Evolutionary conservation across 164 flowering plant species (phyloP).

Genomic region (Platanus orientalis): DNA sequence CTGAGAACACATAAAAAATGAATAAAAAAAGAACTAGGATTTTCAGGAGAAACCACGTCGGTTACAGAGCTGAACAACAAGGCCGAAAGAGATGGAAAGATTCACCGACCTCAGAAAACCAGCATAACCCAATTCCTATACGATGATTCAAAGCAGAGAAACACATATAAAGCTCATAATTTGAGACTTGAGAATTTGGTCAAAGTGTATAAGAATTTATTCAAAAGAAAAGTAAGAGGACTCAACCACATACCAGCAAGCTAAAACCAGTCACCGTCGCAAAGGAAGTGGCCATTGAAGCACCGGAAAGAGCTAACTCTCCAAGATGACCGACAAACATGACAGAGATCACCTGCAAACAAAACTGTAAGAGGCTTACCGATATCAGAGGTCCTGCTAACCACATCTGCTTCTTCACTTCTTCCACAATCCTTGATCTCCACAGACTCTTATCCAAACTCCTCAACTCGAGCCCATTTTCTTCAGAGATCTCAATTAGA

Average conservation of each 20-base stretch:
- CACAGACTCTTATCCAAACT: background rate
- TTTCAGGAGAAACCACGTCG: too few relatives aligned
- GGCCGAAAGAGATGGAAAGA: too few relatives aligned
- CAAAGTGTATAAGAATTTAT: background rate
- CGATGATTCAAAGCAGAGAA: too few relatives aligned
- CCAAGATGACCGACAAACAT: conserved; percentile 44
- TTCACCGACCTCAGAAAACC: too few relatives aligned
- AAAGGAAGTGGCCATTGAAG: conserved; percentile 34
- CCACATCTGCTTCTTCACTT: conserved; percentile 28
- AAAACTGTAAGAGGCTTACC: conserved; percentile 23
- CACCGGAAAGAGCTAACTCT: conserved; percentile 28
- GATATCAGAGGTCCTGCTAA: conserved; percentile 34
- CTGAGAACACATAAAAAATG: background rate
- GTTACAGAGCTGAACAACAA: too few relatives aligned
- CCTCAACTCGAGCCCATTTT: conserved; percentile 6
- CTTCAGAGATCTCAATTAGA: background rate
- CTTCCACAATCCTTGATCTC: conserved; percentile 16
- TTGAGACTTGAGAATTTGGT: background rate
- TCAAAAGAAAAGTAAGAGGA: background rate
- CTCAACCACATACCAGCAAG: conserved; percentile 25
- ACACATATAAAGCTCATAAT: too few relatives aligned
- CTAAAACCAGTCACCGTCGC: conserved; percentile 32
- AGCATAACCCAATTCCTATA: too few relatives aligned
- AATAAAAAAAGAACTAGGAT: too few relatives aligned
- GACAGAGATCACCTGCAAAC: conserved; percentile 27